phyloP scores from a whole-genome alignment of 495 filamentous ascomycete genomes.

The Aspergillus heteromorphus region DNA sequence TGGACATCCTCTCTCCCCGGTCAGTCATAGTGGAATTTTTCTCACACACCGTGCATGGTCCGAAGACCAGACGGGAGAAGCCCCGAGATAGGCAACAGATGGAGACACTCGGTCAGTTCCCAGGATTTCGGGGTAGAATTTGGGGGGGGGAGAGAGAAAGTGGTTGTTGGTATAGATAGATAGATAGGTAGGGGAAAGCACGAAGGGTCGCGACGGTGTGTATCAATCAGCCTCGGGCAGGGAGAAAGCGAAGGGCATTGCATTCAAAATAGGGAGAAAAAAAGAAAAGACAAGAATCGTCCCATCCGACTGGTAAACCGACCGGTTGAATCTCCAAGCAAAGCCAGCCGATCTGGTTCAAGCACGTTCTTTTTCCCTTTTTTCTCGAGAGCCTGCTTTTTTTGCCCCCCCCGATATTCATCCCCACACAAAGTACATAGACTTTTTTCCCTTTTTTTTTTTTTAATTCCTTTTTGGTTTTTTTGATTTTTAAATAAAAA shows the following conservation, averaged over 20 bases:
- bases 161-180: no score
- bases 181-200: not conserved
- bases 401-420: conserved; percentile 23
- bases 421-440: conserved; percentile 22
- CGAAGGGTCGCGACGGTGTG: not conserved
- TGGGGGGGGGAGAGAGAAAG: not conserved
- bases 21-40: conserved; percentile 12
- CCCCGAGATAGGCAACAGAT: conserved; percentile 9
- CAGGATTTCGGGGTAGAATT: not conserved
- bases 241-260: not conserved
- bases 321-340: conserved; percentile 16
- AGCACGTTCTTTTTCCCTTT: conserved; percentile 24
- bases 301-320: conserved; percentile 13
- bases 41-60: conserved; percentile 12
- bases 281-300: conserved; percentile 7
- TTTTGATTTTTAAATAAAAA: not conserved
- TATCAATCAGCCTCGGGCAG: not conserved
- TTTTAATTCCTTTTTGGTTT: conserved; percentile 15
- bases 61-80: conserved; percentile 13
- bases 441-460: conserved; percentile 20
- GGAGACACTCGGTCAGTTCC: not conserved
- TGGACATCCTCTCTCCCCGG: not conserved
- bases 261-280: not conserved
- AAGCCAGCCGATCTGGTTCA: conserved; percentile 21
- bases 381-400: conserved; percentile 14